These are phyloP conservation scores for Hemileia vastatrix DNA, from an alignment of 1,284 basidiomycete species.

Conservation along the genomic window DNA sequence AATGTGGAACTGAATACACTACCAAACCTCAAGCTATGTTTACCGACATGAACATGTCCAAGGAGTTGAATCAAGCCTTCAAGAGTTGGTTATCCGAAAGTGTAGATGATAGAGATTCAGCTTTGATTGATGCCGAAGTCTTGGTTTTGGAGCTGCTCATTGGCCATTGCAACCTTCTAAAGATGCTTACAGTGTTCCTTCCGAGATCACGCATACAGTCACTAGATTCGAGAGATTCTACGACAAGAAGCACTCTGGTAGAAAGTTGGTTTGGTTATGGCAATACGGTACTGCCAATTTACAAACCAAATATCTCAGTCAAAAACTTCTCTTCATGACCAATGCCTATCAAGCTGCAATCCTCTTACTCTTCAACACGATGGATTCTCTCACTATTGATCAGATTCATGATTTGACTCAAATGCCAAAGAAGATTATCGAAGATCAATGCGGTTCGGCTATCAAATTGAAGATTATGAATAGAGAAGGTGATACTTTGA, in stretches of 20 bases:
- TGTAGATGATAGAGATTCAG: slow-evolving; percentile 24
- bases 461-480: slow-evolving; percentile 37
- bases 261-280: slow-evolving; percentile 41
- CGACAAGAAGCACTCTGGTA: slow-evolving; percentile 36
- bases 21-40: slow-evolving; percentile 42
- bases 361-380: slow-evolving; percentile 39
- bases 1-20: slow-evolving; percentile 44
- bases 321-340: slow-evolving; percentile 38
- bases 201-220: slow-evolving; percentile 36
- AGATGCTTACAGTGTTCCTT: slow-evolving; percentile 36
- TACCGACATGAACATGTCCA: slow-evolving; percentile 39
- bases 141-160: slow-evolving; percentile 37
- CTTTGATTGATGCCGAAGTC: slow-evolving; percentile 37
- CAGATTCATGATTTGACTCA: slow-evolving; percentile 36
- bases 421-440: slow-evolving; percentile 31
- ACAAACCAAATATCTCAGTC: slow-evolving; percentile 33
- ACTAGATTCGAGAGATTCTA: slow-evolving; percentile 38
- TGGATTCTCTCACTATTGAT: slow-evolving; percentile 30
- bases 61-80: slow-evolving; percentile 43
- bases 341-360: slow-evolving; percentile 39
- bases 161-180: slow-evolving; percentile 38
- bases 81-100: no score
- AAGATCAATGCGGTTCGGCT: slow-evolving; percentile 35
- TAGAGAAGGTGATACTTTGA: slow-evolving; percentile 26
- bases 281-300: slow-evolving; percentile 38